Conservation (phyloP, 768 basidiomycete genomes). For the Mycena crocata region DNA sequence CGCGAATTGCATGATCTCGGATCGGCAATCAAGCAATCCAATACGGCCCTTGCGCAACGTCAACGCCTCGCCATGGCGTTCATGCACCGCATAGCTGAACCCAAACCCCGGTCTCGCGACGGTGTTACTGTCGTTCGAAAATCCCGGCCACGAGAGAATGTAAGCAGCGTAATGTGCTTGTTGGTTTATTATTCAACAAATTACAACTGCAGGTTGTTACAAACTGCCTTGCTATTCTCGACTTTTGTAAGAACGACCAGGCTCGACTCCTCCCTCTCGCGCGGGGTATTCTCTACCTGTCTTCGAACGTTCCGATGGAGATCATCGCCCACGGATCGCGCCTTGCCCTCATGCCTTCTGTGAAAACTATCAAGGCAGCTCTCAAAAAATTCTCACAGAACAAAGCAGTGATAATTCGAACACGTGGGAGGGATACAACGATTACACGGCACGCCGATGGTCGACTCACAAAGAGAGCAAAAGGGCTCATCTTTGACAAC, state of each 20-base stretch:
- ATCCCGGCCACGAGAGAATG: not conserved
- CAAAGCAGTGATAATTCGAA: slow-evolving; percentile 29
- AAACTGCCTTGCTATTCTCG: not conserved
- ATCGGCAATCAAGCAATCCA: too few relatives aligned
- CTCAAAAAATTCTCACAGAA: slow-evolving; percentile 36
- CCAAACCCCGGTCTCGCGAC: not conserved
- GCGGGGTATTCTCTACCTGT: slow-evolving; percentile 1
- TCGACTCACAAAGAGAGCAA: slow-evolving; percentile 7
- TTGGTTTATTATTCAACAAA: too few relatives aligned
- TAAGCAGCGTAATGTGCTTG: too few relatives aligned
- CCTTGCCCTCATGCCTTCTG: slow-evolving; percentile 32
- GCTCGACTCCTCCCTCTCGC: not conserved
- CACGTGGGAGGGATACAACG: slow-evolving; percentile 28
- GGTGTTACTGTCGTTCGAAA: not conserved
- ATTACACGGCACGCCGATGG: not conserved
- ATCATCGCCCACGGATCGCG: slow-evolving; percentile 24
- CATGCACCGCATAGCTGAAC: not conserved
- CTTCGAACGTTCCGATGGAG: not conserved
- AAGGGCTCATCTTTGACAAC: slow-evolving; percentile 41
- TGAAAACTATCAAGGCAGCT: slow-evolving; percentile 34
- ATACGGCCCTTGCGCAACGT: not conserved
- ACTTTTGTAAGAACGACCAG: slow-evolving; percentile 1
- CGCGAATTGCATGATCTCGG: too few relatives aligned
- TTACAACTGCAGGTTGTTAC: too few relatives aligned
- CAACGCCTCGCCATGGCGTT: not conserved